These are phyloP conservation scores for Flaveria sonorensis DNA, from an alignment of 129 eudicot species.

Conservation along the genomic window DNA sequence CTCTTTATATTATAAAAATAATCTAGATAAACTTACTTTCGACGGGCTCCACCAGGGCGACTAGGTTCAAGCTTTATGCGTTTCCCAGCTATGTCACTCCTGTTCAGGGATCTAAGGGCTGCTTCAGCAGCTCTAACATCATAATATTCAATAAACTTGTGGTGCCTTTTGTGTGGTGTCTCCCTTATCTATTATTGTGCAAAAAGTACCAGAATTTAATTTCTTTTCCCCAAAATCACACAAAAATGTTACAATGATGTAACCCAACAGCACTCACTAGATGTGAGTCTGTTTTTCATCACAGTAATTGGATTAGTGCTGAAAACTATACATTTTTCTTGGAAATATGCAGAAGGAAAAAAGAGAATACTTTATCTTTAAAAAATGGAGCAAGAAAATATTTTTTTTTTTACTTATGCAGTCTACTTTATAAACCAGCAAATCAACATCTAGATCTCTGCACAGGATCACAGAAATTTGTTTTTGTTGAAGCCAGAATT, in stretches of 20 bases:
- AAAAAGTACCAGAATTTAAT: background rate
- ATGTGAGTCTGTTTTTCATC: background rate
- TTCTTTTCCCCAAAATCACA: background rate
- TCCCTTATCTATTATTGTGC: slow-evolving; percentile 68
- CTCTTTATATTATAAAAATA: background rate
- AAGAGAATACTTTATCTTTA: background rate
- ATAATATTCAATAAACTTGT: slow-evolving; percentile 82
- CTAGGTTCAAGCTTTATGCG: slow-evolving; percentile 95
- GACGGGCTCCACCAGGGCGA: slow-evolving; percentile 94
- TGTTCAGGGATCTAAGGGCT: slow-evolving; percentile 79
- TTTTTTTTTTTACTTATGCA: too few species aligned
- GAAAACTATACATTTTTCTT: background rate
- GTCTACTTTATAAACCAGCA: too few species aligned
- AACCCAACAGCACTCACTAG: background rate
- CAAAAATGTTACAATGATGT: background rate
- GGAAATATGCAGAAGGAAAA: background rate
- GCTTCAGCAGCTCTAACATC: slow-evolving; percentile 94
- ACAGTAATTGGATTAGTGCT: background rate
- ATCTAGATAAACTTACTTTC: slow-evolving; percentile 50
- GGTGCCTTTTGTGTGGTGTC: slow-evolving; percentile 88
- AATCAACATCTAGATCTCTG: too few species aligned
- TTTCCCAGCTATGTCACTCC: slow-evolving; percentile 97
- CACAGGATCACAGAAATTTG: too few species aligned
- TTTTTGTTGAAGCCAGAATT: background rate
- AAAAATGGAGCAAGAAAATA: background rate